These are phyloP conservation scores for Dictyostelium brefeldianum DNA, from an alignment of 78 protist genomes.

Conservation along the genomic window DNA sequence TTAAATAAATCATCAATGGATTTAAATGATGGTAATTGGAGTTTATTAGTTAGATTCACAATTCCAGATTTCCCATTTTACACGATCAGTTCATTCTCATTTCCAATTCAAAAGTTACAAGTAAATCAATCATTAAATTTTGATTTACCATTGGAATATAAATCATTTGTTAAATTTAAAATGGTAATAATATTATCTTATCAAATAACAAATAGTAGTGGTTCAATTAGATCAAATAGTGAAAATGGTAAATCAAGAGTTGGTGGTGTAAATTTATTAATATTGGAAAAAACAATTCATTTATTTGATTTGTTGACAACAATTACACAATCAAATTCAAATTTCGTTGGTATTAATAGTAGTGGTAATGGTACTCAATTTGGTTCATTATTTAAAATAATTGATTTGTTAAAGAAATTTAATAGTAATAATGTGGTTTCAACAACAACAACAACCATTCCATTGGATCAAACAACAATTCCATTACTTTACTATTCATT, in stretches of 20 bases:
- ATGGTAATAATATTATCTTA: neutral
- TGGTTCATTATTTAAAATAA: neutral
- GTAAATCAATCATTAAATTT: neutral
- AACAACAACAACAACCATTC: neutral
- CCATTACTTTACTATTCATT: neutral
- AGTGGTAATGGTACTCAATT: neutral
- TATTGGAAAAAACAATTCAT: neutral
- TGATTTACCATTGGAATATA: conserved; percentile 15
- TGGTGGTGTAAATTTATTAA: neutral
- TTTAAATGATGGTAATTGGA: neutral
- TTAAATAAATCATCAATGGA: conserved; percentile 5
- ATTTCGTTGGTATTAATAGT: neutral
- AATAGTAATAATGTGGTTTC: neutral
- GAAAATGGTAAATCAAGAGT: neutral
- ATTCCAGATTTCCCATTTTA: conserved; percentile 10
- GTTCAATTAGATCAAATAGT: neutral
- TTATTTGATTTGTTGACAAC: conserved; percentile 8
- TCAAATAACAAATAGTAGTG: neutral
- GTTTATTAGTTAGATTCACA: conserved; percentile 6
- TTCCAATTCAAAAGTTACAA: conserved; percentile 13
- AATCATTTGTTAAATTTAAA: conserved; percentile 3
- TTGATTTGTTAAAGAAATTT: neutral
- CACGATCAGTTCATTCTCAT: neutral
- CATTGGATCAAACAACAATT: neutral
- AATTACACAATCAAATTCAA: neutral